Evolutionary conservation across 2,329 filamentous ascomycete species (phyloP).

Genomic region (Clonostachys rosea): DNA sequence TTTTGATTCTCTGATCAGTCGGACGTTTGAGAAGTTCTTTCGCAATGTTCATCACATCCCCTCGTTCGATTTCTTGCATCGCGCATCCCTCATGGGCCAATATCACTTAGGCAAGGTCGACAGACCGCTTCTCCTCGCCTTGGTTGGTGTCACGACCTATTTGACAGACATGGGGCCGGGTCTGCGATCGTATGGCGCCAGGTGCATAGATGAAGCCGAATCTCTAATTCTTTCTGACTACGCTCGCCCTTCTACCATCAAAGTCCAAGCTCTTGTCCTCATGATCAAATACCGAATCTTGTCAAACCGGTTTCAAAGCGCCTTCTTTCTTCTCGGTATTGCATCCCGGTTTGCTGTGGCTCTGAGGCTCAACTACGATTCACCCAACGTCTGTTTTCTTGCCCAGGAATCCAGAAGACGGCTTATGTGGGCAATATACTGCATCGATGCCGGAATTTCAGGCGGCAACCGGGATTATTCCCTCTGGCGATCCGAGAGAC

Average conservation of each 20-base stretch:
- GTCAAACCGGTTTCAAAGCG: constrained; percentile 34
- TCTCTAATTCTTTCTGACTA: constrained; percentile 46
- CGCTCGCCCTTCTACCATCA: constrained; percentile 50
- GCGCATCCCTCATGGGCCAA: constrained; percentile 54
- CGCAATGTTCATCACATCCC: constrained; percentile 55
- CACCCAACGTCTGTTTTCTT: constrained; percentile 29
- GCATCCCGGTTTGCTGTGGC: constrained; percentile 36
- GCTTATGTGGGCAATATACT: constrained; percentile 38
- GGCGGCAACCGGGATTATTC: constrained; percentile 37
- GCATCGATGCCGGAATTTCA: constrained; percentile 34
- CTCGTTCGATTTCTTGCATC: constrained; percentile 54
- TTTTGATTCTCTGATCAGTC: constrained; percentile 42
- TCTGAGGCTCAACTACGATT: constrained; percentile 35
- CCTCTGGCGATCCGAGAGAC: constrained; percentile 33
- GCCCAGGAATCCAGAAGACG: constrained; percentile 35
- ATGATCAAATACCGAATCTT: constrained; percentile 39
- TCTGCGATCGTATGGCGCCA: constrained; percentile 45
- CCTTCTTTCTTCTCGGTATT: constrained; percentile 37
- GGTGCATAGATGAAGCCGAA: constrained; percentile 51
- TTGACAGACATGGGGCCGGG: constrained; percentile 50
- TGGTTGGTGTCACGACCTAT: constrained; percentile 51
- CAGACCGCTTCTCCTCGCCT: constrained; percentile 44
- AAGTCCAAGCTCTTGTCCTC: constrained; percentile 42
- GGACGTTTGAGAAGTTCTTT: constrained; percentile 53
- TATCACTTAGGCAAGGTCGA: constrained; percentile 54